Conservation (phyloP, 768 basidiomycete species). For the Mrakia frigida region DNA sequence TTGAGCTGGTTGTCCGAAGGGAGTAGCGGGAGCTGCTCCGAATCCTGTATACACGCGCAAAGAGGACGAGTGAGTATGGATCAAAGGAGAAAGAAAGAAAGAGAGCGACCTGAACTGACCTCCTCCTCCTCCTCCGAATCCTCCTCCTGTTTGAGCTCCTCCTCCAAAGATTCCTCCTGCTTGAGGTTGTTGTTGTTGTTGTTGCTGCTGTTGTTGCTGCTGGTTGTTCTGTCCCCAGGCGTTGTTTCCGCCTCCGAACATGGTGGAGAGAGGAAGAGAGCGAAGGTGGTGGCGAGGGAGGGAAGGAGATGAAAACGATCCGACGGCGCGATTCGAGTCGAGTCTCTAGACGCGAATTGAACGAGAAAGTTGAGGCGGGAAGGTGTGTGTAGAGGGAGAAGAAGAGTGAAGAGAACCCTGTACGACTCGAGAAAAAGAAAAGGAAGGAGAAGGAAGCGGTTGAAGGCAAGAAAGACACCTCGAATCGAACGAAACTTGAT, state of each 20-base stretch:
- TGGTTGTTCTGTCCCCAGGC: conserved; percentile 32
- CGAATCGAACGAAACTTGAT: too few species aligned
- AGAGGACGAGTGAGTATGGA: neutral
- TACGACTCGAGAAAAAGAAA: neutral
- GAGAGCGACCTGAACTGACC: neutral
- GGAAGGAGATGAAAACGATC: conserved; percentile 11
- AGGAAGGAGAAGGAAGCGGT: neutral
- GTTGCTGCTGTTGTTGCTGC: conserved; percentile 31
- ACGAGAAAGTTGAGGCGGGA: neutral
- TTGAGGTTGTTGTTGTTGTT: conserved; percentile 10
- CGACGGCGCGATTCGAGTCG: too few species aligned
- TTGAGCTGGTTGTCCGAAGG: conserved; percentile 29
- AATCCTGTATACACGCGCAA: conserved; percentile 11
- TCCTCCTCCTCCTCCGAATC: conserved; percentile 24
- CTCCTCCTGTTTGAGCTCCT: conserved; percentile 4
- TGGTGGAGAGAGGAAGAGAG: neutral
- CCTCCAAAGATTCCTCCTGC: conserved; percentile 23
- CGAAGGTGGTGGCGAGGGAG: conserved; percentile 9
- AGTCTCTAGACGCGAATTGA: too few species aligned
- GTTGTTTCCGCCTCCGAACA: conserved; percentile 14
- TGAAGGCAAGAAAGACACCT: neutral
- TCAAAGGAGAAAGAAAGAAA: conserved; percentile 1
- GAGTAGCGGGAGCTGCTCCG: conserved; percentile 11
- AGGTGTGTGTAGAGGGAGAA: neutral
- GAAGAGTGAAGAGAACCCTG: neutral